Conservation (phyloP, 2,329 filamentous ascomycete species). For the Epicoccum sorghinum region DNA sequence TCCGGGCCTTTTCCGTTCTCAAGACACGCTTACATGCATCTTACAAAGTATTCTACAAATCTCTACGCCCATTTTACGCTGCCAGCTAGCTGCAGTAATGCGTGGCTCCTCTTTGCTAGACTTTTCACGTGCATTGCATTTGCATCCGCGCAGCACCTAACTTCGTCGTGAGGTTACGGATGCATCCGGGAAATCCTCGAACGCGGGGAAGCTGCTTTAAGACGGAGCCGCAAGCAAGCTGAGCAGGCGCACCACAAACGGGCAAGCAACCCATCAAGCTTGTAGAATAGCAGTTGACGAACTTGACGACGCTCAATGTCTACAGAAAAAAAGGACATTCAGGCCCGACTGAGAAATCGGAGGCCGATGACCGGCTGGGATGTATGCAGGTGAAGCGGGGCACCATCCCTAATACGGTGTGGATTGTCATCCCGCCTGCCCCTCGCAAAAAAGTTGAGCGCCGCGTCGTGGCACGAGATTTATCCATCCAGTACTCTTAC, state of each 20-base stretch:
- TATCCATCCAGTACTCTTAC: conserved; percentile 19
- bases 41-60: too few relatives aligned
- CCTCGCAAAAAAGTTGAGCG: conserved; percentile 36
- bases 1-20: too few relatives aligned
- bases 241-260: conserved; percentile 5
- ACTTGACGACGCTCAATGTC: not conserved
- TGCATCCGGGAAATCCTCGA: conserved; percentile 17
- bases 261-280: conserved; percentile 3
- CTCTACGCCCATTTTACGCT: too few relatives aligned
- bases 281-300: not conserved
- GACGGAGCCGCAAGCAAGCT: conserved; percentile 8
- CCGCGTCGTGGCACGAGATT: conserved; percentile 16
- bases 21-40: too few relatives aligned
- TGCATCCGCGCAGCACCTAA: too few relatives aligned
- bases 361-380: conserved; percentile 35
- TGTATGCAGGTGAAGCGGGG: conserved; percentile 16
- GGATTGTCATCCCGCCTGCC: conserved; percentile 19
- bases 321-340: not conserved
- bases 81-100: not conserved
- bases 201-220: conserved; percentile 8
- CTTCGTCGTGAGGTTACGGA: conserved; percentile 12
- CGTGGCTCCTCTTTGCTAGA: too few relatives aligned
- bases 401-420: conserved; percentile 26
- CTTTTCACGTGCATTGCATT: not conserved
- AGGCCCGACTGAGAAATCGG: conserved; percentile 11